A percentile compares a stretch with the other conserved stretches of the same genome.
Evolutionary conservation across 2,329 filamentous ascomycete genomes (phyloP).

Genomic region (Alternaria tenuissima): DNA sequence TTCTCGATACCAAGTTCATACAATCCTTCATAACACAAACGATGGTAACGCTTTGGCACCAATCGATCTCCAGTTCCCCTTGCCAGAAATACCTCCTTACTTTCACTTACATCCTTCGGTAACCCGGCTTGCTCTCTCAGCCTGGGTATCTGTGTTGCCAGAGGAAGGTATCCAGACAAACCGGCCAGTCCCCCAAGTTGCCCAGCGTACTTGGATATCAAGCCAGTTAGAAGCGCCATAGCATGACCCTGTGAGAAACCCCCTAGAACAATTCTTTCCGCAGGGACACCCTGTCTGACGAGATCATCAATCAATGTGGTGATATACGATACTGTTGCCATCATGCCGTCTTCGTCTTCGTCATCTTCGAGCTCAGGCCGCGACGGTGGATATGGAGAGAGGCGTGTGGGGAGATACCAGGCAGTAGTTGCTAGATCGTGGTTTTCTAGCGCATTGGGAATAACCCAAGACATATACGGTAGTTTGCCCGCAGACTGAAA

Average conservation of each 20-base stretch:
- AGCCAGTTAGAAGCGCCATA: conserved; percentile 54
- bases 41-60: conserved; percentile 56
- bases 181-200: conserved; percentile 54
- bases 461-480: conserved; percentile 59
- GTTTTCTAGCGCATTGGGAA: conserved; percentile 60
- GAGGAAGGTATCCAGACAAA: conserved; percentile 59
- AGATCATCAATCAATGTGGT: conserved; percentile 55
- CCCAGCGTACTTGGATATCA: conserved; percentile 53
- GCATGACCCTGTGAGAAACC: conserved; percentile 61
- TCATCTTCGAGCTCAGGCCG: conserved; percentile 56
- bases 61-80: conserved; percentile 59
- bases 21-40: conserved; percentile 54
- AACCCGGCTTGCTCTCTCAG: conserved; percentile 51
- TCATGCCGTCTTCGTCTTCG: conserved; percentile 58
- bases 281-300: conserved; percentile 52
- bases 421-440: conserved; percentile 57
- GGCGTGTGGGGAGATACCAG: conserved; percentile 56
- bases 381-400: conserved; percentile 52
- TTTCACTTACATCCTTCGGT: conserved; percentile 41
- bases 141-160: conserved; percentile 50
- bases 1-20: conserved; percentile 51
- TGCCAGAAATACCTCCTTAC: conserved; percentile 56
- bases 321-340: conserved; percentile 52
- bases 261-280: conserved; percentile 56
- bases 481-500: conserved; percentile 60